Evolutionary conservation across 169 alveolate genomes (phyloP), one percentile per base, ranked within the genome.

Genomic region (Cryptosporidium baileyi): DNA sequence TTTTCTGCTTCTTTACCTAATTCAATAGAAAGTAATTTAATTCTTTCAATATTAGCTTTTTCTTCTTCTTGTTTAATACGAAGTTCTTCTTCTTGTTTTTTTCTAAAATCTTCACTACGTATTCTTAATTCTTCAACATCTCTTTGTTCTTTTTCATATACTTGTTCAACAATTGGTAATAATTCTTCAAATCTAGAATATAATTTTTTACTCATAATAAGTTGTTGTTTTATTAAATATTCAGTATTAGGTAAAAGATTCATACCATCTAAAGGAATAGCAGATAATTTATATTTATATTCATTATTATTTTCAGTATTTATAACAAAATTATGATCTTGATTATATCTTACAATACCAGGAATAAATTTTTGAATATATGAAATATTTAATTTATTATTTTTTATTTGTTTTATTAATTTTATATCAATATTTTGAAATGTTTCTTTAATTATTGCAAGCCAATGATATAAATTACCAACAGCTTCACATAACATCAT

Each of bases 401-500:
- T 52, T 36, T 74, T 74, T 4, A 74, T 22, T 44, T 74, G 85
- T 11, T 43, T 24, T 11, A 74, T 74, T 34, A 74, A 74, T 43
- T 54, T 74, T 67, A 74, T 51, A 36, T 74, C 85, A 6, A 54
- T 44, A 22, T 52, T 32, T 6, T 34, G 85, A 22, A 74, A 74
- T 0, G 85, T 74, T 19, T 74, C 85, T 19, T 74, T 74, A 6
- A 74, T 38, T n/a, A 74, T 74, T 7, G 85, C 43, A 22, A 74
- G 51, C 85, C 85, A 74, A 11, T 74, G 85, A 30, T 74, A 74
- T 17, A 74, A 74, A 40, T 22, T 43, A 0, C 85, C 85, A 34
- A 74, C 85, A 0, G 67, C 67, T 38, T 74, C 85, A 36, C 85
- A 74, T 13, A 74, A 47, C 60, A 74, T 74, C 85, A 74, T 74